Evolutionary conservation across 257 asterid genomes (phyloP).

Genomic region (Eustoma russellianum): DNA sequence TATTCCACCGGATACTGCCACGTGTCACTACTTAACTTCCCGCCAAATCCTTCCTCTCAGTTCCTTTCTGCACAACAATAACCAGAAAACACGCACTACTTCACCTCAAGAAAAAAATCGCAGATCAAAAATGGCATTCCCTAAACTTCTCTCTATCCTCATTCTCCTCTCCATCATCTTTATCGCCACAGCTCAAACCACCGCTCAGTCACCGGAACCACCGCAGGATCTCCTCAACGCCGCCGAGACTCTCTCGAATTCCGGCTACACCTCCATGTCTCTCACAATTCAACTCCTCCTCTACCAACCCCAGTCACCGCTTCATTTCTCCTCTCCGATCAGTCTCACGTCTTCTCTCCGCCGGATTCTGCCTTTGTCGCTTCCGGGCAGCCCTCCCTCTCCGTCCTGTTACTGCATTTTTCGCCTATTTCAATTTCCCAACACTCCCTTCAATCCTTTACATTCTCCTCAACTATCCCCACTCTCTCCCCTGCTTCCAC

Average conservation of each 20-base stretch:
- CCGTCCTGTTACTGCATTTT: slow-evolving; percentile 61
- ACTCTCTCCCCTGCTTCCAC: slow-evolving; percentile 40
- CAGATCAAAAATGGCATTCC: slow-evolving; percentile 1
- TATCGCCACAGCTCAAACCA: slow-evolving; percentile 14
- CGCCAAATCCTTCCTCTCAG: too few species aligned
- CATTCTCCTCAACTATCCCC: slow-evolving; percentile 46
- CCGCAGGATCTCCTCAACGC: slow-evolving; percentile 45
- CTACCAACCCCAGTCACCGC: slow-evolving; percentile 12
- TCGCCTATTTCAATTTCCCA: slow-evolving; percentile 60
- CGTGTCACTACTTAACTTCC: too few species aligned
- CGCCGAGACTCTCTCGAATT: slow-evolving; percentile 55
- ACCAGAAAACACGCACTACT: not conserved
- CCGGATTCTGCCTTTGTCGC: slow-evolving; percentile 49
- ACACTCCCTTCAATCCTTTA: slow-evolving; percentile 50
- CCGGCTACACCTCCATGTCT: slow-evolving; percentile 67
- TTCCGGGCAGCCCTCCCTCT: slow-evolving; percentile 62
- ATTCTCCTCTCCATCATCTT: slow-evolving; percentile 15
- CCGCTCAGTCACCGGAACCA: slow-evolving; percentile 18
- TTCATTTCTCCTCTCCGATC: slow-evolving; percentile 6
- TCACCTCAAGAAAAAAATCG: not conserved
- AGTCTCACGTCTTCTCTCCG: slow-evolving; percentile 62
- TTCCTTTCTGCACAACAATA: too few species aligned
- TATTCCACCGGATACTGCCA: too few species aligned
- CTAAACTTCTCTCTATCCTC: slow-evolving; percentile 8
- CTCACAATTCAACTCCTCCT: slow-evolving; percentile 48